phyloP scores from a whole-genome alignment of 164 flowering plant genomes.

The Cinnamomum chago region DNA sequence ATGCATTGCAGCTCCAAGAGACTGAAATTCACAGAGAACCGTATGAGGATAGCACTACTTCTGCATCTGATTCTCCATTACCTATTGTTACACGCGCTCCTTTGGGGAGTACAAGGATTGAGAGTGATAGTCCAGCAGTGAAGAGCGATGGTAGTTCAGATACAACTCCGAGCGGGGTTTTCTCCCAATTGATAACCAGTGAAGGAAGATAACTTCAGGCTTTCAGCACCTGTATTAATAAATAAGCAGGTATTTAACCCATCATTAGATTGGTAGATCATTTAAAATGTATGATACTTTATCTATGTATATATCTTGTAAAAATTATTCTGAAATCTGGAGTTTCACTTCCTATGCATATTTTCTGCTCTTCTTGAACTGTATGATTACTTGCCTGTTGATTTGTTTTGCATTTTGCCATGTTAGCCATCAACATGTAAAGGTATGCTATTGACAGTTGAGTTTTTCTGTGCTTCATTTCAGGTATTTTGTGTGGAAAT shows the following conservation, averaged over 20 bases:
- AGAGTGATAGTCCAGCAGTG: conserved; percentile 8
- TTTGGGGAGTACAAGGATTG: conserved; percentile 11
- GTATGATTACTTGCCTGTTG: background rate
- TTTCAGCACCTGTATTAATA: background rate
- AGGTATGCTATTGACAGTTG: background rate
- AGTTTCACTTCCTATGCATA: background rate
- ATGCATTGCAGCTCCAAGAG: conserved; percentile 63
- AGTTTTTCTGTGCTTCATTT: background rate
- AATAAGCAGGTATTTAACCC: background rate
- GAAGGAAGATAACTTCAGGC: conserved; percentile 48
- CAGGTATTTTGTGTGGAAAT: no score
- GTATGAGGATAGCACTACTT: conserved; percentile 14
- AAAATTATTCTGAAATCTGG: background rate
- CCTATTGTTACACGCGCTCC: conserved; percentile 22
- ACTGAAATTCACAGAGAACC: conserved; percentile 27
- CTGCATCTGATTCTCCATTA: conserved; percentile 18
- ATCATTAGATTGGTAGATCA: background rate
- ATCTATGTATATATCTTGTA: background rate
- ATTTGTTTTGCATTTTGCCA: background rate
- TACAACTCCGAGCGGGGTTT: conserved; percentile 40
- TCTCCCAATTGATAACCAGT: conserved; percentile 61
- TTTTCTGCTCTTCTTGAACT: background rate
- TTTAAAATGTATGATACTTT: background rate
- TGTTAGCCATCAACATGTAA: conserved; percentile 3
- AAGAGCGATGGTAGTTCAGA: conserved; percentile 32